Evolutionary conservation across 768 basidiomycete species (phyloP).

Genomic region (Kwoniella heveanensis): DNA sequence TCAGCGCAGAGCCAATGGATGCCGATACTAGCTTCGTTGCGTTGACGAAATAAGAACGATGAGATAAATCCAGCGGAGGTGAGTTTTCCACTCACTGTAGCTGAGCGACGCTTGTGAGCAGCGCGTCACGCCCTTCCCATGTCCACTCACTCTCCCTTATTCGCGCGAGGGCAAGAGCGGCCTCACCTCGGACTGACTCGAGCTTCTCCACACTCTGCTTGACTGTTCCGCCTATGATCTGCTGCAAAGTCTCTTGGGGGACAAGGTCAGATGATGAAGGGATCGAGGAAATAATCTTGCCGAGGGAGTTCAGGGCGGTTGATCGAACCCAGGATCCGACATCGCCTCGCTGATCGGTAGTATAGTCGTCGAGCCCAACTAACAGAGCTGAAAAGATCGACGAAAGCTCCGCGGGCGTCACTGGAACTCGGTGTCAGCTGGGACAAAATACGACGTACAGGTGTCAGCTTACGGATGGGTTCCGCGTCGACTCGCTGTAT

Average conservation of each 20-base stretch:
- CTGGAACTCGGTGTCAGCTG: neutral
- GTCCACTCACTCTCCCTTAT: slow-evolving; percentile 12
- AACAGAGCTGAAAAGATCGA: slow-evolving; percentile 60
- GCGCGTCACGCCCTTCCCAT: slow-evolving; percentile 18
- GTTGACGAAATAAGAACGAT: no score
- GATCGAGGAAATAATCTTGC: slow-evolving; percentile 12
- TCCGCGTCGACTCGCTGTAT: slow-evolving; percentile 3
- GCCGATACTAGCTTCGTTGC: no score
- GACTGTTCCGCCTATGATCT: slow-evolving; percentile 63
- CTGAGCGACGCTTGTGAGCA: slow-evolving; percentile 12
- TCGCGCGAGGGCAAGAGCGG: slow-evolving; percentile 56
- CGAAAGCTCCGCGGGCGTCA: neutral
- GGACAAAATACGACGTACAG: no score
- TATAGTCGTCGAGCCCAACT: slow-evolving; percentile 84
- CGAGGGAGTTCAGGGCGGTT: slow-evolving; percentile 69
- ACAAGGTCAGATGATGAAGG: neutral
- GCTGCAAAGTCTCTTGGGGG: slow-evolving; percentile 18
- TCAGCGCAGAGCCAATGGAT: slow-evolving; percentile 1
- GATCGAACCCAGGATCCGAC: slow-evolving; percentile 94
- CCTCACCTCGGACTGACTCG: slow-evolving; percentile 82
- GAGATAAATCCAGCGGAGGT: no score
- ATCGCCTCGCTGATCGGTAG: slow-evolving; percentile 90
- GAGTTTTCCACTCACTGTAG: slow-evolving; percentile 20
- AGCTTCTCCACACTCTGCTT: slow-evolving; percentile 90
- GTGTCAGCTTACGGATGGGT: slow-evolving; percentile 23